phyloP scores from a whole-genome alignment of 345 rosid species.

The Boechera retrofracta region DNA sequence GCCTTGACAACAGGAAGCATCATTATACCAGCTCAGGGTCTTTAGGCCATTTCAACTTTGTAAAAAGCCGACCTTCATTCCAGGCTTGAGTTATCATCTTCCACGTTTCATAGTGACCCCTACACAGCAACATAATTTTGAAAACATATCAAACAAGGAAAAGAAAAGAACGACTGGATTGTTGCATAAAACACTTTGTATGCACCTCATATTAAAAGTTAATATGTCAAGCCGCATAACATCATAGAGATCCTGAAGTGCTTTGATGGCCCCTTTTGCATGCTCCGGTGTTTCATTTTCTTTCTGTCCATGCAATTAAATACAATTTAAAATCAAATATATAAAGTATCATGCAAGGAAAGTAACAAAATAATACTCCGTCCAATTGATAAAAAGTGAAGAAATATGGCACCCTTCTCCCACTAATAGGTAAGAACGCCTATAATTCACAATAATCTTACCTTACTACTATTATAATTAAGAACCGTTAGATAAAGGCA shows the following conservation, averaged over 20 bases:
- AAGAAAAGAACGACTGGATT: neutral
- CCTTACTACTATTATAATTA: conserved; percentile 10
- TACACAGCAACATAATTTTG: conserved; percentile 41
- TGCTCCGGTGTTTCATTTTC: conserved; percentile 67
- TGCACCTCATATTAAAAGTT: conserved; percentile 74
- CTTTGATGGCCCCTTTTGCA: conserved; percentile 81
- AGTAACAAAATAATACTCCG: conserved; percentile 8
- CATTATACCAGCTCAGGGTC: conserved; percentile 78
- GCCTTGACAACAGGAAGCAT: conserved; percentile 28
- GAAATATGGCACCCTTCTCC: conserved; percentile 11
- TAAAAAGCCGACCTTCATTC: conserved; percentile 85
- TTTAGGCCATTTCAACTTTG: conserved; percentile 89
- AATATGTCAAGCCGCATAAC: conserved; percentile 86
- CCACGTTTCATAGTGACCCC: conserved; percentile 87
- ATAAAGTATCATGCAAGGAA: neutral
- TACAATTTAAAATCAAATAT: conserved; percentile 18
- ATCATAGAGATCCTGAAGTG: conserved; percentile 97
- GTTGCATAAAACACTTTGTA: conserved; percentile 28
- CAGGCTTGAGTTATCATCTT: conserved; percentile 74
- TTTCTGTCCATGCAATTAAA: conserved; percentile 59
- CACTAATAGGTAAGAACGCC: conserved; percentile 14
- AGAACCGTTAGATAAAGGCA: conserved; percentile 5
- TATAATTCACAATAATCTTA: neutral
- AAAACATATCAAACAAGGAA: conserved; percentile 18
- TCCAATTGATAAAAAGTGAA: conserved; percentile 8